phyloP scores from a whole-genome alignment of 2,329 filamentous ascomycete species.

The Truncatella angustata region DNA sequence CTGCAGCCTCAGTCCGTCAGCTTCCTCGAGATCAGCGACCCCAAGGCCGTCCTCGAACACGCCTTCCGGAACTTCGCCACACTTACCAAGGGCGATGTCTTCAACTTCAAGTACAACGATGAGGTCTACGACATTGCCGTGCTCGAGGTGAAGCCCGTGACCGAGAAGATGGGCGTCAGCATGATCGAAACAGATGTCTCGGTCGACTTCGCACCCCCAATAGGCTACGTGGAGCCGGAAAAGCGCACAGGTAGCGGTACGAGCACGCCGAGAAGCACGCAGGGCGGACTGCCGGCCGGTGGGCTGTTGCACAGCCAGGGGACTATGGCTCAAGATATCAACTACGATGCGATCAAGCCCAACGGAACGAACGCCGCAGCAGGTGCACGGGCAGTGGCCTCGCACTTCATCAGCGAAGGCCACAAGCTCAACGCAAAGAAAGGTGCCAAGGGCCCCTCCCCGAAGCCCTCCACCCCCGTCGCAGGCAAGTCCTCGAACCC shows the following conservation, averaged over 20 bases:
- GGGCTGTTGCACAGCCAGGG: slow-evolving; percentile 81
- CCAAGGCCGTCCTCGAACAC: slow-evolving; percentile 94
- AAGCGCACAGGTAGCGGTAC: slow-evolving; percentile 67
- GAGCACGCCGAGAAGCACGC: slow-evolving; percentile 73
- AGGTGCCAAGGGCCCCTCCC: slow-evolving; percentile 69
- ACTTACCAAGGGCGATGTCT: slow-evolving; percentile 88
- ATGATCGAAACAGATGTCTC: slow-evolving; percentile 96
- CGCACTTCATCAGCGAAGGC: slow-evolving; percentile 77
- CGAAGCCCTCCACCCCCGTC: slow-evolving; percentile 71
- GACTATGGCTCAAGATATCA: slow-evolving; percentile 97
- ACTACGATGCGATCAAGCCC: slow-evolving; percentile 88
- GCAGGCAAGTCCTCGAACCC: slow-evolving; percentile 50
- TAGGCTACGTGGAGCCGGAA: slow-evolving; percentile 90
- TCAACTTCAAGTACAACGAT: slow-evolving; percentile 97
- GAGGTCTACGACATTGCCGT: slow-evolving; percentile 91
- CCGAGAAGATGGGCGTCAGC: slow-evolving; percentile 80
- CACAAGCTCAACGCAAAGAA: slow-evolving; percentile 85
- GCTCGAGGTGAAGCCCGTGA: slow-evolving; percentile 85
- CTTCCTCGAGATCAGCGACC: slow-evolving; percentile 96
- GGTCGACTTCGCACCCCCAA: slow-evolving; percentile 90
- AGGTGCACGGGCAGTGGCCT: slow-evolving; percentile 45
- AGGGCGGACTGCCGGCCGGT: slow-evolving; percentile 64
- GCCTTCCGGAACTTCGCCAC: slow-evolving; percentile 96
- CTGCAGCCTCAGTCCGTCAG: slow-evolving; percentile 89
- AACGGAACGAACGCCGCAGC: slow-evolving; percentile 64